Conservation (phyloP, 2,329 filamentous ascomycete genomes). For the Arthrobotrys sinensis region DNA sequence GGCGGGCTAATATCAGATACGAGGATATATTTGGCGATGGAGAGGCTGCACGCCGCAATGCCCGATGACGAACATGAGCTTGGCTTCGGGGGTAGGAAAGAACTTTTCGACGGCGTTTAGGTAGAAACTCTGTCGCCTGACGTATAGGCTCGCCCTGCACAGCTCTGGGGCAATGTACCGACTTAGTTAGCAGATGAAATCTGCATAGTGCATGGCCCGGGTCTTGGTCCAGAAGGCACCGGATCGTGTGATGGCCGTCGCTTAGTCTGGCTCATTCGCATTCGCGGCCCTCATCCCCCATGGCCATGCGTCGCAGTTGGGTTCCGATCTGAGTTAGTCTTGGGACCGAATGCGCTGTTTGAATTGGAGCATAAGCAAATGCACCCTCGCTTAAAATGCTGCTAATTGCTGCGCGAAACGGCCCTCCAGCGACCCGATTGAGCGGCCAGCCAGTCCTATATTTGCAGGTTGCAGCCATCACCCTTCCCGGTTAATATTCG, state of each 20-base stretch:
- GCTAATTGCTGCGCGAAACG: slow-evolving; percentile 37
- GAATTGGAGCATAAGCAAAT: slow-evolving; percentile 45
- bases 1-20: slow-evolving; percentile 33
- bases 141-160: slow-evolving; percentile 22
- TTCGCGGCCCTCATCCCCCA: slow-evolving; percentile 36
- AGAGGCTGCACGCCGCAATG: slow-evolving; percentile 40
- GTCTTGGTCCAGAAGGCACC: slow-evolving; percentile 22
- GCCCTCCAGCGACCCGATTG: slow-evolving; percentile 36
- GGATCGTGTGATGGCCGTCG: slow-evolving; percentile 40
- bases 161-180: neutral
- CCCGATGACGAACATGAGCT: slow-evolving; percentile 50
- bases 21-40: slow-evolving; percentile 51
- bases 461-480: slow-evolving; percentile 37
- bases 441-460: slow-evolving; percentile 27
- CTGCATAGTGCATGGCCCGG: slow-evolving; percentile 40
- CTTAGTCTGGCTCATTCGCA: slow-evolving; percentile 46
- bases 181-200: slow-evolving; percentile 4
- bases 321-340: slow-evolving; percentile 52
- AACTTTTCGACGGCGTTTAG: slow-evolving; percentile 49
- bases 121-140: slow-evolving; percentile 44
- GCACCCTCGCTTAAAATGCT: slow-evolving; percentile 53
- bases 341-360: slow-evolving; percentile 29
- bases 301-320: slow-evolving; percentile 39
- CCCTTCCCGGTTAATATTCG: slow-evolving; percentile 47
- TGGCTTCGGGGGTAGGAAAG: slow-evolving; percentile 34